Evolutionary conservation across 257 asterid species (phyloP).

Genomic region (Datura wrightii): DNA sequence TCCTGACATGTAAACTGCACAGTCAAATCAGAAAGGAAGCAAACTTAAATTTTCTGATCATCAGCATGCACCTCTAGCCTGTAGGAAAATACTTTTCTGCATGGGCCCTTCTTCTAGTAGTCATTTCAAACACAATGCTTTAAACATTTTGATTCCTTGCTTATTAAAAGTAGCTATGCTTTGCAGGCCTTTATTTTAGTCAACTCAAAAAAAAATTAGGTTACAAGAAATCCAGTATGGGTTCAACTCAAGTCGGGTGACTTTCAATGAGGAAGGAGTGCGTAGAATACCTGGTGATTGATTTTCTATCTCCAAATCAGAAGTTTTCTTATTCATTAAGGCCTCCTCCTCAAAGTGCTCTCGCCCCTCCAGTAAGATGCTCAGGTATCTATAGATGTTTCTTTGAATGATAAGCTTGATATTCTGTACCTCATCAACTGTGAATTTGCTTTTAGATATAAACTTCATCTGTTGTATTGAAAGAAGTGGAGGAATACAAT

Average conservation of each 20-base stretch:
- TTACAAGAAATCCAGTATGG: background rate
- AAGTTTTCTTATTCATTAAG: slow-evolving; percentile 31
- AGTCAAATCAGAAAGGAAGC: background rate
- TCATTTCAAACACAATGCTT: background rate
- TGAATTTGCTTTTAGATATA: slow-evolving; percentile 51
- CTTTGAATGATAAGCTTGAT: slow-evolving; percentile 62
- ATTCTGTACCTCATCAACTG: slow-evolving; percentile 59
- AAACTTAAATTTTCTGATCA: background rate
- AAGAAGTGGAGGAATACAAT: slow-evolving; percentile 22
- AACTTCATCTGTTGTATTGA: slow-evolving; percentile 60
- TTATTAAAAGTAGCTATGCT: background rate
- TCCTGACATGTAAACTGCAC: background rate
- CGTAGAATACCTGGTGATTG: slow-evolving; percentile 46
- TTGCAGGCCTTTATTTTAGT: slow-evolving; percentile 23
- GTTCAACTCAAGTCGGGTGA: background rate
- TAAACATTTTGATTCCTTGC: background rate
- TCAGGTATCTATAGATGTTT: slow-evolving; percentile 59
- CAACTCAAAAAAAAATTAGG: background rate
- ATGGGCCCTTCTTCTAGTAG: slow-evolving; percentile 6
- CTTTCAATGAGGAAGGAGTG: background rate
- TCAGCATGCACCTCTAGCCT: slow-evolving; percentile 3
- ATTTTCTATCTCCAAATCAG: slow-evolving; percentile 40
- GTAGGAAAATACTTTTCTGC: background rate
- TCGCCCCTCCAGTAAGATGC: slow-evolving; percentile 63
- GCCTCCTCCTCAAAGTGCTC: slow-evolving; percentile 69